phyloP scores from a whole-genome alignment of 169 alveolate genomes.

The Perkinsus olseni region DNA sequence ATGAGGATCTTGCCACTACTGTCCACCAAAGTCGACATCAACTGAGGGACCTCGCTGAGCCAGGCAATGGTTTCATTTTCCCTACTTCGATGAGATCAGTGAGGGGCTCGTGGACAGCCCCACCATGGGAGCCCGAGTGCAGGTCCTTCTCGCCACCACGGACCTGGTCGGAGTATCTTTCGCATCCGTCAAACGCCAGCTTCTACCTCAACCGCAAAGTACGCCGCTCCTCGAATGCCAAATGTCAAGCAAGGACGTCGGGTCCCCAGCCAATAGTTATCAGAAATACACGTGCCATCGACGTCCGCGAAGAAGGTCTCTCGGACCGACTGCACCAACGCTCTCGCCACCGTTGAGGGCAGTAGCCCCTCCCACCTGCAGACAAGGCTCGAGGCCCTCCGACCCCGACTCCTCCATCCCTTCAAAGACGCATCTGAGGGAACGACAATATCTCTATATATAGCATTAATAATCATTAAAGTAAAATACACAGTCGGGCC shows the following conservation, averaged over 20 bases:
- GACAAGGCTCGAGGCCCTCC: background rate
- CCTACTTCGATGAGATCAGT: background rate
- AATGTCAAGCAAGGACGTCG: background rate
- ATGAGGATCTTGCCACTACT: background rate
- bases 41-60: background rate
- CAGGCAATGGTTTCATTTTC: background rate
- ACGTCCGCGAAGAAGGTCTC: background rate
- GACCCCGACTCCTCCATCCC: constrained; percentile 12
- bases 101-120: background rate
- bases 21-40: background rate
- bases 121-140: constrained; percentile 2
- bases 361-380: background rate
- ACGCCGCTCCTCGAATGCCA: background rate
- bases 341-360: background rate
- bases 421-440: background rate
- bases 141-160: background rate
- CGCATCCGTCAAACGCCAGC: background rate
- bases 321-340: background rate
- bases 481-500: too few relatives aligned
- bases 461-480: too few relatives aligned
- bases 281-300: background rate
- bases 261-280: constrained; percentile 2
- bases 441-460: too few relatives aligned
- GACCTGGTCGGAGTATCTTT: background rate
- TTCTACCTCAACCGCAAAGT: background rate